Conservation (phyloP, 139 green algal species). For the Chlorella sp. region DNA sequence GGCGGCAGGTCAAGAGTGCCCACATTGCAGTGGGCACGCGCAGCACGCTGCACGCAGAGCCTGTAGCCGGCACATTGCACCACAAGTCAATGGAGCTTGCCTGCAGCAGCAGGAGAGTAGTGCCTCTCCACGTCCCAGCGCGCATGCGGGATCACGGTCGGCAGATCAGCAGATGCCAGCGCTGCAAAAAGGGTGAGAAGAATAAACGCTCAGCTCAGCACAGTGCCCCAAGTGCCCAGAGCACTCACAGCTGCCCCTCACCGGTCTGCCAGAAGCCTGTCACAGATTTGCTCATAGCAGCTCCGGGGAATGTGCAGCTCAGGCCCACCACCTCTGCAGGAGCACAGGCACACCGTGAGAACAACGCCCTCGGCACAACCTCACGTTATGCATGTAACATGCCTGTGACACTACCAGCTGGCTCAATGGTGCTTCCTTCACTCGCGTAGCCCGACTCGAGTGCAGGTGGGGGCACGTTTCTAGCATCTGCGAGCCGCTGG, state of each 20-base stretch:
- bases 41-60: not conserved
- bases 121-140: conserved; percentile 33
- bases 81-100: no score
- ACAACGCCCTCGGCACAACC: no score
- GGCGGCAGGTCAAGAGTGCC: not conserved
- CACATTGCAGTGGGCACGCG: not conserved
- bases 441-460: not conserved
- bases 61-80: not conserved
- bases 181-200: no score
- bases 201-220: no score
- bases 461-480: not conserved
- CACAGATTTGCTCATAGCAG: not conserved
- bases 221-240: no score
- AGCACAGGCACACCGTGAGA: not conserved
- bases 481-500: not conserved
- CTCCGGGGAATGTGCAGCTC: conserved; percentile 6
- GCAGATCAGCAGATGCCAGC: not conserved
- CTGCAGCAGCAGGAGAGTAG: conserved; percentile 5
- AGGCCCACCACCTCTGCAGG: conserved; percentile 8
- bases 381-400: not conserved
- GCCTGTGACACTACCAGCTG: not conserved
- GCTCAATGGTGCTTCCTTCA: not conserved
- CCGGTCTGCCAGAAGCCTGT: not conserved
- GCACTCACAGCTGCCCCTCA: no score
- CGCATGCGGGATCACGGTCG: not conserved